Evolutionary conservation across 2,329 filamentous ascomycete species (phyloP).

Genomic region (Stachybotrys echinatus): DNA sequence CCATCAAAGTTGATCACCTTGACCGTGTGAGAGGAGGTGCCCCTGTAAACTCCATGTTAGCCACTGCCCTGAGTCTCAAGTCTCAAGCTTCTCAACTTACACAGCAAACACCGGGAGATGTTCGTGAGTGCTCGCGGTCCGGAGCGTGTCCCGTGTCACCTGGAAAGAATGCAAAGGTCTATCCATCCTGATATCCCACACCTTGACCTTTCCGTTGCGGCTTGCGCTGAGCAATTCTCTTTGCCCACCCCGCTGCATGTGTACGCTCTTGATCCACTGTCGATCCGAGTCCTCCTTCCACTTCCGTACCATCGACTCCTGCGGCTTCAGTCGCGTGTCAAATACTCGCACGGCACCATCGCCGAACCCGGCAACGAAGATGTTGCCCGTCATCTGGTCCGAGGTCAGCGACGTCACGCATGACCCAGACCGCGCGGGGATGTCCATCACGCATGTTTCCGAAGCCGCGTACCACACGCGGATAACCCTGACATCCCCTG

Average conservation of each 20-base stretch:
- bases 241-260: conserved; percentile 93
- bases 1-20: conserved; percentile 91
- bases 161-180: conserved; percentile 67
- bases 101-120: conserved; percentile 93
- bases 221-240: conserved; percentile 87
- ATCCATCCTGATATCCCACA: conserved; percentile 95
- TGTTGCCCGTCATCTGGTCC: conserved; percentile 94
- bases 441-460: conserved; percentile 89
- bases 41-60: conserved; percentile 45
- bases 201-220: conserved; percentile 84
- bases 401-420: conserved; percentile 95
- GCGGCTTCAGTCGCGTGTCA: conserved; percentile 77
- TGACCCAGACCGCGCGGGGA: conserved; percentile 87
- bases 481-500: conserved; percentile 92
- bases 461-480: conserved; percentile 93
- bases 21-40: conserved; percentile 80
- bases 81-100: conserved; percentile 48
- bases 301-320: conserved; percentile 89
- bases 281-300: conserved; percentile 86
- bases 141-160: conserved; percentile 70
- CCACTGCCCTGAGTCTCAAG: conserved; percentile 17
- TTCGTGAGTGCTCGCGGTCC: conserved; percentile 88
- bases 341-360: conserved; percentile 94
- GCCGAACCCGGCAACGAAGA: conserved; percentile 94
- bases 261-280: conserved; percentile 93